Conservation (phyloP, 495 filamentous ascomycete genomes). For the Aspergillus affinis region DNA sequence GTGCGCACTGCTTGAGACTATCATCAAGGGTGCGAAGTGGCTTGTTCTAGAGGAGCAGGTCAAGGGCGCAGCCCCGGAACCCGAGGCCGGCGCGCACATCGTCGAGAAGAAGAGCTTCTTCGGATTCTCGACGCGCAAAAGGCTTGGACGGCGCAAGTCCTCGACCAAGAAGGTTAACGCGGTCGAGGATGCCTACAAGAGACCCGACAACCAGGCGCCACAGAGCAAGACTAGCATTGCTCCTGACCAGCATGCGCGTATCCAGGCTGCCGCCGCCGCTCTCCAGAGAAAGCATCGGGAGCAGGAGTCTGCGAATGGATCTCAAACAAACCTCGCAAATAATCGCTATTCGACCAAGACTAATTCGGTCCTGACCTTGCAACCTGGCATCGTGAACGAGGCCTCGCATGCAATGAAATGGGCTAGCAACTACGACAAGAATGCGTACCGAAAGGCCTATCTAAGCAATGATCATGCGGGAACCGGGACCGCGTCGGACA, state of each 20-base stretch:
- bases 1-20: conserved; percentile 88
- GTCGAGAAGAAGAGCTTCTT: conserved; percentile 93
- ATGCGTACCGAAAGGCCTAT: conserved; percentile 77
- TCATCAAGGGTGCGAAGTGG: conserved; percentile 80
- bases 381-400: conserved; percentile 80
- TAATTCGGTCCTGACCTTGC: conserved; percentile 86
- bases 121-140: conserved; percentile 73
- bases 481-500: conserved; percentile 48
- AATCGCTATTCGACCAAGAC: conserved; percentile 67
- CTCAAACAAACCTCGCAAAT: conserved; percentile 26
- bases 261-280: conserved; percentile 83
- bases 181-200: conserved; percentile 53
- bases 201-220: conserved; percentile 46
- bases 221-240: conserved; percentile 86
- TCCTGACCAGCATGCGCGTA: conserved; percentile 87
- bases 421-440: conserved; percentile 74
- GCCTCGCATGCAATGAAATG: conserved; percentile 94
- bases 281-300: conserved; percentile 69
- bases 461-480: conserved; percentile 69
- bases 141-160: conserved; percentile 67
- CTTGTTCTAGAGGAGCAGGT: conserved; percentile 95
- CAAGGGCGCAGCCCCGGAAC: conserved; percentile 85
- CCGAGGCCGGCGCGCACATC: conserved; percentile 81
- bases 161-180: conserved; percentile 50
- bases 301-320: conserved; percentile 43